Percentiles rank a stretch among this genome's conserved stretches.
Evolutionary conservation across 768 basidiomycete genomes (phyloP).

Genomic region (Mrakia blollopis): DNA sequence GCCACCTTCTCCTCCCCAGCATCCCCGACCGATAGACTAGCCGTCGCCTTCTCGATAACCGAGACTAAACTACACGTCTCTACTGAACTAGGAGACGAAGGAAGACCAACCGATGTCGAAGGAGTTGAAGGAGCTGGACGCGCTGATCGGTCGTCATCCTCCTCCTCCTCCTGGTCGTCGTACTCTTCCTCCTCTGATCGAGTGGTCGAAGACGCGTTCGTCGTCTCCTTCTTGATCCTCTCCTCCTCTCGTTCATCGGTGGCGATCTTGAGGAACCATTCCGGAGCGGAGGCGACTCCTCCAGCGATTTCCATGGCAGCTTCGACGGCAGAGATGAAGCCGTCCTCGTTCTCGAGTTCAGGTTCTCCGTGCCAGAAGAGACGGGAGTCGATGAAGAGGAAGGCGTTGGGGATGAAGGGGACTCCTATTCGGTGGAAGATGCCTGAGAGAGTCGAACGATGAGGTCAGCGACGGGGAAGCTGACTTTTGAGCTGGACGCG

Average conservation of each 20-base stretch:
- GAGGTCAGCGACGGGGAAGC: background rate
- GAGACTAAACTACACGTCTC: background rate
- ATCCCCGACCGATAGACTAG: background rate
- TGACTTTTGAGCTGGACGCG: too few species aligned
- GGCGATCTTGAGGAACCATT: background rate
- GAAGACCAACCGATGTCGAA: background rate
- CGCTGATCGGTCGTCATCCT: background rate
- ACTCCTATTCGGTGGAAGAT: constrained; percentile 15
- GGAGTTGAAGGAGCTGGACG: background rate
- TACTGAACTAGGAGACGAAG: background rate
- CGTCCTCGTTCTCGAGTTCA: constrained; percentile 8
- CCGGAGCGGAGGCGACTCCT: background rate
- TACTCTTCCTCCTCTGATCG: background rate
- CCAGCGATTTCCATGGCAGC: constrained; percentile 19
- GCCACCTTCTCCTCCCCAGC: background rate
- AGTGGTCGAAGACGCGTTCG: background rate
- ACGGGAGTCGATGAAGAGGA: constrained; percentile 18
- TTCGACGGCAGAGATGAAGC: constrained; percentile 9
- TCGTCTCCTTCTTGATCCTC: background rate
- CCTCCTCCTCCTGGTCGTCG: background rate
- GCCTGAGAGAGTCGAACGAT: background rate
- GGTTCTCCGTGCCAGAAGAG: constrained; percentile 26
- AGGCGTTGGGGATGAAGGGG: constrained; percentile 22
- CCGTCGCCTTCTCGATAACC: background rate
- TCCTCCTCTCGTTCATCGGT: background rate